Evolutionary conservation across 805 yeast genomes (phyloP).

Genomic region (Spathaspora gorwiae): DNA sequence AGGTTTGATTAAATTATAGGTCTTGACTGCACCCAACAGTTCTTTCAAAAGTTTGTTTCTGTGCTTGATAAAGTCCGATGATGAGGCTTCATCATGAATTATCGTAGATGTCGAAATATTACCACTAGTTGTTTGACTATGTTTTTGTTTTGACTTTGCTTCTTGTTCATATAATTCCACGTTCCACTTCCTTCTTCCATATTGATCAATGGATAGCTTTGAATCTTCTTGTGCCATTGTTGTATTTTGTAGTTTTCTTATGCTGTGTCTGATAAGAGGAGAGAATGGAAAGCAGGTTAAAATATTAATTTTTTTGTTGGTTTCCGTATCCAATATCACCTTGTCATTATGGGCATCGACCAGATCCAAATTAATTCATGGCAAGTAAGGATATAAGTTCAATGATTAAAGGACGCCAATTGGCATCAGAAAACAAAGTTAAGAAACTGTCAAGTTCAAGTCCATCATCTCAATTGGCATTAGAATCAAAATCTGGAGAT

Average conservation of each 20-base stretch:
- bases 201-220: conserved; percentile 35
- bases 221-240: conserved; percentile 9
- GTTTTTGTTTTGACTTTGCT: conserved; percentile 28
- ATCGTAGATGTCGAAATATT: neutral
- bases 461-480: neutral
- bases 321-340: too few species aligned
- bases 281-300: too few species aligned
- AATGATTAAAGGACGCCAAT: conserved; percentile 2
- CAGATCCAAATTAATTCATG: neutral
- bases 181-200: conserved; percentile 74
- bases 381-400: conserved; percentile 9
- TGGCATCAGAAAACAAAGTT: neutral
- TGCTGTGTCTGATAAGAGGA: too few species aligned
- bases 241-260: too few species aligned
- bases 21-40: conserved; percentile 29
- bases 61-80: conserved; percentile 22
- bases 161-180: conserved; percentile 55
- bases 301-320: too few species aligned
- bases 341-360: too few species aligned
- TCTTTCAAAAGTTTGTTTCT: conserved; percentile 26
- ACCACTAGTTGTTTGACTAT: conserved; percentile 3
- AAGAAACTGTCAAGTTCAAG: conserved; percentile 3
- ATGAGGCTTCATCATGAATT: conserved; percentile 10
- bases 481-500: neutral
- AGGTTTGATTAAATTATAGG: conserved; percentile 31